A percentile compares a stretch with the other conserved stretches of the same genome.
Evolutionary conservation across 352 stramenopile genomes (phyloP).

Genomic region (Phytophthora quininea): DNA sequence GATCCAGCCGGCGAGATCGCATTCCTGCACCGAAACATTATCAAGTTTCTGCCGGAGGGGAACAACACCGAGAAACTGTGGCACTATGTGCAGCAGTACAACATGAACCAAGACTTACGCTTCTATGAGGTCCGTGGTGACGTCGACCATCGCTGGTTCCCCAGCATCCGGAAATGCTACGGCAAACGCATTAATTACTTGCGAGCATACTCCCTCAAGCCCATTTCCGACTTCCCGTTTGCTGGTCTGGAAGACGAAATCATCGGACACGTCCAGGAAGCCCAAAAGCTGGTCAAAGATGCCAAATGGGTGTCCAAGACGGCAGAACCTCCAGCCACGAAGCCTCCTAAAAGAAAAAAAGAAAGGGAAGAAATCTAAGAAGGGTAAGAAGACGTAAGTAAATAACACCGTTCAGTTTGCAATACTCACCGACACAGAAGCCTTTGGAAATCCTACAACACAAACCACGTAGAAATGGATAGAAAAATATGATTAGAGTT

Average conservation of each 20-base stretch:
- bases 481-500: conserved; percentile 14
- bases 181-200: conserved; percentile 57
- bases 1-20: conserved; percentile 53
- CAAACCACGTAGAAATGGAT: background rate
- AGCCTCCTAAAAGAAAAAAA: conserved; percentile 11
- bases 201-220: conserved; percentile 54
- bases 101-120: conserved; percentile 42
- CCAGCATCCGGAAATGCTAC: conserved; percentile 61
- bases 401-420: conserved; percentile 10
- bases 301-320: conserved; percentile 16
- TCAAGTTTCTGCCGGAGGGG: conserved; percentile 51
- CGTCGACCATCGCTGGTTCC: conserved; percentile 64
- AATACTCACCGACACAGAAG: background rate
- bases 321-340: conserved; percentile 15
- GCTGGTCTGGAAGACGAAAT: conserved; percentile 56
- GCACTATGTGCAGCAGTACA: conserved; percentile 58
- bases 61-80: conserved; percentile 46
- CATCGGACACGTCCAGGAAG: conserved; percentile 48
- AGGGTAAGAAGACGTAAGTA: conserved; percentile 21
- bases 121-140: conserved; percentile 59
- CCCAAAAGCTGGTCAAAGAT: conserved; percentile 32
- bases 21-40: conserved; percentile 69
- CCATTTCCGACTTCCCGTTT: conserved; percentile 65
- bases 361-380: conserved; percentile 4
- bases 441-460: background rate